Percentiles rank a stretch among this genome's conserved stretches.
phyloP scores from a whole-genome alignment of 495 filamentous ascomycete genomes.

The Aspergillus panamensis region DNA sequence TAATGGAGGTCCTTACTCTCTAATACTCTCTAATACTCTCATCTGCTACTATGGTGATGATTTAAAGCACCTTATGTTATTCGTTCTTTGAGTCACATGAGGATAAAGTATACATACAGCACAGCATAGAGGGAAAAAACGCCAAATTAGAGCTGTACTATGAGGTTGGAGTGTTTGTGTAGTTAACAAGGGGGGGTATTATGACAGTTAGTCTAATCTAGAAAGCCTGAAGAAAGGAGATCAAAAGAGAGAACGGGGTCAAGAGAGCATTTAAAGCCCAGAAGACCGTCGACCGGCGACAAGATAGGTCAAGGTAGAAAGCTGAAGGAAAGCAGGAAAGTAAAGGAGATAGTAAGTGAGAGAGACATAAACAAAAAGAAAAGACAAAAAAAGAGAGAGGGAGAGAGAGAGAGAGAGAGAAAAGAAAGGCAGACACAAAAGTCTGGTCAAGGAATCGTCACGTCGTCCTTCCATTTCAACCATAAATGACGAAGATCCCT shows the following conservation, averaged over 20 bases:
- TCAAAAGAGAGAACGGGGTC: constrained; percentile 1
- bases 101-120: not conserved
- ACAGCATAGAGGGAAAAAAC: not conserved
- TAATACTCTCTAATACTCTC: no score
- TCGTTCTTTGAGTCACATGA: not conserved
- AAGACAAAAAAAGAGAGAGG: constrained; percentile 10
- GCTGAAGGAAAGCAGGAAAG: not conserved
- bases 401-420: constrained; percentile 9
- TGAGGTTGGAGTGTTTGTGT: not conserved
- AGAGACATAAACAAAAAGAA: constrained; percentile 5
- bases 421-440: constrained; percentile 4
- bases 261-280: not conserved
- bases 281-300: constrained; percentile 20
- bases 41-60: no score
- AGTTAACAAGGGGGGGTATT: not conserved
- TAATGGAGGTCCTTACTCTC: no score
- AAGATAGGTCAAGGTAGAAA: not conserved
- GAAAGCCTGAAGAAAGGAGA: not conserved
- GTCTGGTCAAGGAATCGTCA: constrained; percentile 12
- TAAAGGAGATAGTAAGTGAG: constrained; percentile 10
- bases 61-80: no score
- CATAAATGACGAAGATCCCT: not conserved
- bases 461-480: constrained; percentile 9
- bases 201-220: constrained; percentile 2
- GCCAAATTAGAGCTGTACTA: not conserved